phyloP scores from a whole-genome alignment of 192 early-diverging fungal genomes.

The Backusella circina region DNA sequence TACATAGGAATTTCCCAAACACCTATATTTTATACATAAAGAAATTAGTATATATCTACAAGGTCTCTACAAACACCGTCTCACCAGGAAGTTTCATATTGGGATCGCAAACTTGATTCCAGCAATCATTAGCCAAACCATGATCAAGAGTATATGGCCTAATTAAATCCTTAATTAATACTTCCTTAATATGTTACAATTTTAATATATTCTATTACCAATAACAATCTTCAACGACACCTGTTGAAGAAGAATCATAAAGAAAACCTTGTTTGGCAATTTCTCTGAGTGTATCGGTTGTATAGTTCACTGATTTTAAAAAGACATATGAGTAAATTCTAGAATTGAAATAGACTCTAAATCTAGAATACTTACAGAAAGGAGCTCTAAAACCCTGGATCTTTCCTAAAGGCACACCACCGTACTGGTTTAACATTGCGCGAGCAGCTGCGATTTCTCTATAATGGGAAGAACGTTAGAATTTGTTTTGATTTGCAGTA shows the following conservation, averaged over 20 bases:
- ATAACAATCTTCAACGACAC: slow-evolving; percentile 39
- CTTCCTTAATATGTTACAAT: neutral
- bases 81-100: slow-evolving; percentile 37
- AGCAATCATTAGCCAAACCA: slow-evolving; percentile 59
- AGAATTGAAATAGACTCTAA: neutral
- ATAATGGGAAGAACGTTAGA: neutral
- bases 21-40: slow-evolving; percentile 12
- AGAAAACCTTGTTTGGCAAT: slow-evolving; percentile 42
- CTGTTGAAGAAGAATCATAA: slow-evolving; percentile 55
- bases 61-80: neutral
- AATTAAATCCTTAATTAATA: neutral
- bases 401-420: slow-evolving; percentile 56
- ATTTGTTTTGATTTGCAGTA: neutral
- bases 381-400: slow-evolving; percentile 64
- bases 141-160: slow-evolving; percentile 66
- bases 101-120: slow-evolving; percentile 46
- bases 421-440: slow-evolving; percentile 46
- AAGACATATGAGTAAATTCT: neutral
- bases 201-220: slow-evolving; percentile 38
- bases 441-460: slow-evolving; percentile 43
- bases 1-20: slow-evolving; percentile 71
- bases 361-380: slow-evolving; percentile 33
- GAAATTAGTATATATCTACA: neutral
- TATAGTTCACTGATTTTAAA: slow-evolving; percentile 40
- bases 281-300: slow-evolving; percentile 40